Evolutionary conservation across 345 rosid species (phyloP).

Genomic region (Hibiscus tridactylites): DNA sequence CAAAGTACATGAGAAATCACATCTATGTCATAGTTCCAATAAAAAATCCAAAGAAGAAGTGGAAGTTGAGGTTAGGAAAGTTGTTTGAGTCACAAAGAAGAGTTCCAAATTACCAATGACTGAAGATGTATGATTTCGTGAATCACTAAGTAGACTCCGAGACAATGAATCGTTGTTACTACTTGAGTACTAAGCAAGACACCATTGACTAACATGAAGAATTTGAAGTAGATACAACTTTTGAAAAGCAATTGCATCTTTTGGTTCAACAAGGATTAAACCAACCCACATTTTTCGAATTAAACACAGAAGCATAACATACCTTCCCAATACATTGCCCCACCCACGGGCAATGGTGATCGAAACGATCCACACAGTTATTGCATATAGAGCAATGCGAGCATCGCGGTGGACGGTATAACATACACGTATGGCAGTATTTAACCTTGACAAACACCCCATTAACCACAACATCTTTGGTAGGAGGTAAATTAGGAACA

Average conservation of each 20-base stretch:
- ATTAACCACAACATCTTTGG: not conserved
- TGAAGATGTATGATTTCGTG: not conserved
- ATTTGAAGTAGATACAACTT: too few species aligned
- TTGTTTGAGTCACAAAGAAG: not conserved
- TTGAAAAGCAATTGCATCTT: not conserved
- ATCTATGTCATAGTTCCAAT: not conserved
- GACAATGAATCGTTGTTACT: not conserved
- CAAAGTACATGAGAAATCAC: not conserved
- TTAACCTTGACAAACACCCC: not conserved
- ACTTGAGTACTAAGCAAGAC: not conserved
- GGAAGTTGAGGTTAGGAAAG: not conserved
- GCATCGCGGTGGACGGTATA: not conserved
- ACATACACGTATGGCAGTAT: not conserved
- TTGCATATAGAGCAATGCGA: not conserved
- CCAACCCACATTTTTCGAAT: too few species aligned
- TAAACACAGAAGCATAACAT: not conserved
- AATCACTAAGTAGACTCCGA: not conserved
- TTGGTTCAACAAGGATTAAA: too few species aligned
- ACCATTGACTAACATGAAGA: not conserved
- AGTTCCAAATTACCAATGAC: not conserved
- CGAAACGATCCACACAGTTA: not conserved
- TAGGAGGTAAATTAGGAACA: not conserved
- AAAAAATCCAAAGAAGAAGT: not conserved
- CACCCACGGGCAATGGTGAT: not conserved
- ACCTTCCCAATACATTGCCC: not conserved